phyloP scores from a whole-genome alignment of 257 asterid genomes.

The Nicotiana obtusifolia region DNA sequence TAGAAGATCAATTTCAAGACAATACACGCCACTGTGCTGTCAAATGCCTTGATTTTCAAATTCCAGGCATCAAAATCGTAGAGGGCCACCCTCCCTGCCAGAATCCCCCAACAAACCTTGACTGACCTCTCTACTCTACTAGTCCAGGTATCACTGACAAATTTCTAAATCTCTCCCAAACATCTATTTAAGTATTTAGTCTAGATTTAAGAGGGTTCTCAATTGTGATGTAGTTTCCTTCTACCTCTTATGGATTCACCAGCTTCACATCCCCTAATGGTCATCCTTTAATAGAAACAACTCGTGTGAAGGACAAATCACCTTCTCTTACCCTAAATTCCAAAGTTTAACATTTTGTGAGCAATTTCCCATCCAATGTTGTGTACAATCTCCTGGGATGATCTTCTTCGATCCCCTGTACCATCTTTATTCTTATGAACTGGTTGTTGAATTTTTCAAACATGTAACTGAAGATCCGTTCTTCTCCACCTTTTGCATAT shows the following conservation, averaged over 20 bases:
- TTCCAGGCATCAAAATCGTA: not conserved
- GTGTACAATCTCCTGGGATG: not conserved
- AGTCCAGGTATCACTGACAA: not conserved
- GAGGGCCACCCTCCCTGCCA: not conserved
- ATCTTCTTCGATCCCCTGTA: not conserved
- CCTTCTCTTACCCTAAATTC: not conserved
- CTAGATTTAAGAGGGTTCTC: not conserved
- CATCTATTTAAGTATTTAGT: not conserved
- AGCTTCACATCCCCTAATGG: not conserved
- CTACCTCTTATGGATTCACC: not conserved
- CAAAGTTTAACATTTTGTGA: not conserved
- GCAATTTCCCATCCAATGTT: not conserved
- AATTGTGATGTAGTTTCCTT: not conserved
- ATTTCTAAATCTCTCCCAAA: not conserved
- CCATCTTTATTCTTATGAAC: not conserved
- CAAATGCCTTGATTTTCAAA: not conserved
- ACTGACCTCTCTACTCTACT: not conserved
- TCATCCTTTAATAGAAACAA: not conserved
- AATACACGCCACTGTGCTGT: not conserved
- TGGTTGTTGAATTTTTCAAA: not conserved
- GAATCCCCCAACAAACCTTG: not conserved
- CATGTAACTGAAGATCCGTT: not conserved
- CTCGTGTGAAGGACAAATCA: not conserved
- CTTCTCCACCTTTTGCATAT: not conserved
- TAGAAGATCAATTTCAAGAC: not conserved